Percentiles rank a stretch among this genome's conserved stretches.
Evolutionary conservation across 2,329 filamentous ascomycete species (phyloP).

Genomic region (Aureobasidium lini): DNA sequence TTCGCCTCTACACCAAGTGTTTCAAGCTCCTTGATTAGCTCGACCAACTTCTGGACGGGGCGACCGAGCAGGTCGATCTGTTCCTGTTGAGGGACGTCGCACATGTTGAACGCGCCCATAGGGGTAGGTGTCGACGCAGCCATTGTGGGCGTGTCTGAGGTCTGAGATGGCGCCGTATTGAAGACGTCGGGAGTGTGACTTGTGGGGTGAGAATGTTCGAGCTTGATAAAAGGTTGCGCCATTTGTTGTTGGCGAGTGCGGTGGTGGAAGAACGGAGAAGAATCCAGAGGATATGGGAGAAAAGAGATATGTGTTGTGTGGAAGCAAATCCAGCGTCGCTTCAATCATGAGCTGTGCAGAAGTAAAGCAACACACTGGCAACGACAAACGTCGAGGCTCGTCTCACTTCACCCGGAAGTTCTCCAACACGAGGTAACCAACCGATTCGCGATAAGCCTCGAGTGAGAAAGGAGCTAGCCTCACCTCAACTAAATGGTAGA

Average conservation of each 20-base stretch:
- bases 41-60: conserved; percentile 58
- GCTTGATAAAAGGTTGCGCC: background rate
- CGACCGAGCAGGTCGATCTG: conserved; percentile 48
- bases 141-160: background rate
- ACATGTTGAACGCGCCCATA: background rate
- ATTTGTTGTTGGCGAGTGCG: background rate
- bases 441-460: no score
- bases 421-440: no score
- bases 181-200: background rate
- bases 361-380: background rate
- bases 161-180: background rate
- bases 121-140: background rate
- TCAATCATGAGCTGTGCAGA: background rate
- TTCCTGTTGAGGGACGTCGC: background rate
- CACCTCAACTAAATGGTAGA: no score
- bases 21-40: conserved; percentile 60
- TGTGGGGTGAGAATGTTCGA: background rate
- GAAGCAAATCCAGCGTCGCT: no score
- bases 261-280: background rate
- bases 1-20: conserved; percentile 65
- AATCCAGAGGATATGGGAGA: background rate
- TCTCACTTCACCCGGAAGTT: background rate
- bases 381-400: background rate
- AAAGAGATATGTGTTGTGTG: background rate
- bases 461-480: no score